Percentiles rank a stretch among this genome's conserved stretches.
These are phyloP conservation scores for Bipolaris sorokiniana DNA, from an alignment of 2,329 filamentous ascomycete species.

Conservation along the genomic window DNA sequence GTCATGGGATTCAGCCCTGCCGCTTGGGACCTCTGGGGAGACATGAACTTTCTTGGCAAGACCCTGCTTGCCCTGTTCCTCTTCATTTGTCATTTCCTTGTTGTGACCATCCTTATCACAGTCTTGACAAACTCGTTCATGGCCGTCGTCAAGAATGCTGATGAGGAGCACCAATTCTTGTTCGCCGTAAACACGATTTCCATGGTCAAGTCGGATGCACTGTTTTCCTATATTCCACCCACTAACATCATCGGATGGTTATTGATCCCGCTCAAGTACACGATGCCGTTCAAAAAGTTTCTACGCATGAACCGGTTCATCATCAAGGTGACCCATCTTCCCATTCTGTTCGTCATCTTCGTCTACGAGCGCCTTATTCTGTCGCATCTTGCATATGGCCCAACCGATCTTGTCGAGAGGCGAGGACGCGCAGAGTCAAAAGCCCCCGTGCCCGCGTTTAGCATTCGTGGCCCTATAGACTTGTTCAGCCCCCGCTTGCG, in stretches of 20 bases:
- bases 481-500: conserved; percentile 80
- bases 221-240: conserved; percentile 92
- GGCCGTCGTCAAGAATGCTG: conserved; percentile 90
- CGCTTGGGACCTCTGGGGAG: conserved; percentile 88
- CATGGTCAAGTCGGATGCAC: conserved; percentile 96
- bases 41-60: conserved; percentile 80
- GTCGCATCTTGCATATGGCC: conserved; percentile 76
- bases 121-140: conserved; percentile 98
- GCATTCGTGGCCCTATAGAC: conserved; percentile 51
- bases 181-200: conserved; percentile 97
- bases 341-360: conserved; percentile 84
- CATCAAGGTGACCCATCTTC: conserved; percentile 90
- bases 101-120: conserved; percentile 92
- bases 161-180: conserved; percentile 88
- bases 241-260: conserved; percentile 92
- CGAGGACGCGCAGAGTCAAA: conserved; percentile 64
- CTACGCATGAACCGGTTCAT: conserved; percentile 86
- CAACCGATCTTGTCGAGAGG: conserved; percentile 83
- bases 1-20: conserved; percentile 95
- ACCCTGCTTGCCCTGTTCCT: conserved; percentile 79
- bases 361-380: conserved; percentile 83
- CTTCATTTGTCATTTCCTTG: conserved; percentile 92
- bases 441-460: conserved; percentile 58
- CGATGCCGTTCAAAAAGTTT: conserved; percentile 80
- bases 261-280: conserved; percentile 79